phyloP scores from a whole-genome alignment of 2,329 filamentous ascomycete species.

The Cladosporium sp. region DNA sequence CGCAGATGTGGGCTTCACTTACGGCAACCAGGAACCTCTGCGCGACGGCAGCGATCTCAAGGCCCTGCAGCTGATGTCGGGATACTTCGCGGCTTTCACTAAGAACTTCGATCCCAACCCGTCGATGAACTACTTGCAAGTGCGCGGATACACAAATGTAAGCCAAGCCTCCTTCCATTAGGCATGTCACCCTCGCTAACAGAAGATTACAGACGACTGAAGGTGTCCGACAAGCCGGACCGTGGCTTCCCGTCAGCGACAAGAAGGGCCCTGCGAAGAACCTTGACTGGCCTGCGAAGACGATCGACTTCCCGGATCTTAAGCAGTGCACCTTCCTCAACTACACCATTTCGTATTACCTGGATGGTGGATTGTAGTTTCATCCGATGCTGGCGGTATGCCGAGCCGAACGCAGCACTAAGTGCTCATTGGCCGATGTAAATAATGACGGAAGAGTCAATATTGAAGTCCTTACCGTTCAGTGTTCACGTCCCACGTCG shows the following conservation, averaged over 20 bases:
- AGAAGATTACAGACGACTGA: constrained; percentile 22
- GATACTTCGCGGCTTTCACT: constrained; percentile 51
- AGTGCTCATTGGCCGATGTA: too few species aligned
- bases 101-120: constrained; percentile 51
- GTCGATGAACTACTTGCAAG: constrained; percentile 40
- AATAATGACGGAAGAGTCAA: too few species aligned
- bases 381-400: too few species aligned
- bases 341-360: constrained; percentile 44
- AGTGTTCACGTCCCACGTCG: too few species aligned
- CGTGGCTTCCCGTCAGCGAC: constrained; percentile 36
- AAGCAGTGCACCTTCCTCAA: constrained; percentile 49
- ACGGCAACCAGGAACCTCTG: constrained; percentile 35
- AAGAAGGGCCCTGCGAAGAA: constrained; percentile 38
- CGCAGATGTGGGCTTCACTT: constrained; percentile 40
- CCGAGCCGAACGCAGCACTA: too few species aligned
- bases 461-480: too few species aligned
- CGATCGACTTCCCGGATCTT: constrained; percentile 45
- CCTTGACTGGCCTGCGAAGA: constrained; percentile 45
- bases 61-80: constrained; percentile 42
- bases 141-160: constrained; percentile 45
- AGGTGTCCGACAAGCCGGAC: constrained; percentile 37
- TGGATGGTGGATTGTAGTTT: constrained; percentile 23
- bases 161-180: neutral
- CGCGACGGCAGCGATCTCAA: constrained; percentile 50
- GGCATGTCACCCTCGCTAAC: neutral